Evolutionary conservation across 2,329 filamentous ascomycete species (phyloP), one percentile per base, ranked within the genome.

Genomic region (Diaporthe australafricana): DNA sequence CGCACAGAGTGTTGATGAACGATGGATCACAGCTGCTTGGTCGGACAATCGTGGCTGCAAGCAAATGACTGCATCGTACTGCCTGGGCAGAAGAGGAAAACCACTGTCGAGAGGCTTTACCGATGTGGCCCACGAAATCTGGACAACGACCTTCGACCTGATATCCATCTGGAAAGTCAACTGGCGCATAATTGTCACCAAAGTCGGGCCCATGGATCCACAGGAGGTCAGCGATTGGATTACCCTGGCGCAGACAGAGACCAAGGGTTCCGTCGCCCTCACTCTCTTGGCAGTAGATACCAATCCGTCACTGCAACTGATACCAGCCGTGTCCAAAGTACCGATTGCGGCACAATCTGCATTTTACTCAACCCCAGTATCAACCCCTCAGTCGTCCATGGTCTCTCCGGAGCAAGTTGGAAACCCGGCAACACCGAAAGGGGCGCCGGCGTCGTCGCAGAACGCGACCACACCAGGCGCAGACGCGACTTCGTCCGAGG

Each of bases 11-110:
- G 85, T 91, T 14, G 93, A 96, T 79, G 90, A 92, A 25, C 86
- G 91, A 11, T 97, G 94, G 94, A 83, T 96, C 47, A 92, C 91
- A 16, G 92, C 90, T 7, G 92, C 92, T 0, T 97, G 94, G 94
- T 94, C 92, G 1, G 93, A 97, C 78, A 94, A 91, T 75, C 88
- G 89, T 32, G 94, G 94, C 2, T 90, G 89, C 72, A 90, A 93
- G 73, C 93, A 95, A 79, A 90, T 91, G 75, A 93, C 88, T 20
- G 88, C 91, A 0, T 92, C 93, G 0, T 96, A 95, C 80, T 94
- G 92, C 76, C 83, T 96, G 55, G 85, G 90, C 20, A 85, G 91
- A 73, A 87, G 90, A 81, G 84, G 87, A 75, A 84, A 87, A 69
- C 79, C 84, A 1, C 78, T 87, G 3, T 83, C 87, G 9, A 87